Evolutionary conservation across 495 filamentous ascomycete species (phyloP).

Genomic region (Lasiosphaeria ovina): DNA sequence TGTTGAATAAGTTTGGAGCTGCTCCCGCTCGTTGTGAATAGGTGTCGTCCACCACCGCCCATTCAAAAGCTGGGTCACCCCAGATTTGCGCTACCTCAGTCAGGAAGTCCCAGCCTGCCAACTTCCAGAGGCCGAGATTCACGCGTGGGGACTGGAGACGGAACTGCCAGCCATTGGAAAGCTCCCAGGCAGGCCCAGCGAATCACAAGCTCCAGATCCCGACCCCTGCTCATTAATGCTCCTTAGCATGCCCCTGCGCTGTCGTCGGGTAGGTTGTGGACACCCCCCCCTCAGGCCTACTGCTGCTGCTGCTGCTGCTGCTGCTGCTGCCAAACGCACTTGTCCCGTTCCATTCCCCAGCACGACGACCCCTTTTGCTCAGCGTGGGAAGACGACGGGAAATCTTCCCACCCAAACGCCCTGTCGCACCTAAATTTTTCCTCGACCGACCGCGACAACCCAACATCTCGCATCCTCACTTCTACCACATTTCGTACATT

Average conservation of each 20-base stretch:
- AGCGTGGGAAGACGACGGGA: constrained; percentile 21
- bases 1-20: neutral
- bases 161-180: constrained; percentile 4
- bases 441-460: constrained; percentile 27
- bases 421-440: constrained; percentile 38
- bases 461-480: constrained; percentile 21
- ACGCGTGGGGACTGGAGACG: neutral
- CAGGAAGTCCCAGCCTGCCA: neutral
- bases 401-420: constrained; percentile 26
- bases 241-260: constrained; percentile 8
- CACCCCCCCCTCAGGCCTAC: neutral
- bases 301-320: constrained; percentile 1
- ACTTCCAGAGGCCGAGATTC: neutral
- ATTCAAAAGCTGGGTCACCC: neutral
- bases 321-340: neutral
- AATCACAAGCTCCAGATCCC: constrained; percentile 10
- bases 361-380: constrained; percentile 36
- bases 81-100: neutral
- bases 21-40: neutral
- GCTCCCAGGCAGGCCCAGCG: neutral
- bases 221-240: constrained; percentile 10
- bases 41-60: neutral
- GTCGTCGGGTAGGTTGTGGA: constrained; percentile 6
- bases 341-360: constrained; percentile 11
- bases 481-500: constrained; percentile 31